Percentiles rank a stretch among this genome's conserved stretches.
Conservation (phyloP, 2,329 filamentous ascomycete species). For the Stagonosporopsis tanaceti region DNA sequence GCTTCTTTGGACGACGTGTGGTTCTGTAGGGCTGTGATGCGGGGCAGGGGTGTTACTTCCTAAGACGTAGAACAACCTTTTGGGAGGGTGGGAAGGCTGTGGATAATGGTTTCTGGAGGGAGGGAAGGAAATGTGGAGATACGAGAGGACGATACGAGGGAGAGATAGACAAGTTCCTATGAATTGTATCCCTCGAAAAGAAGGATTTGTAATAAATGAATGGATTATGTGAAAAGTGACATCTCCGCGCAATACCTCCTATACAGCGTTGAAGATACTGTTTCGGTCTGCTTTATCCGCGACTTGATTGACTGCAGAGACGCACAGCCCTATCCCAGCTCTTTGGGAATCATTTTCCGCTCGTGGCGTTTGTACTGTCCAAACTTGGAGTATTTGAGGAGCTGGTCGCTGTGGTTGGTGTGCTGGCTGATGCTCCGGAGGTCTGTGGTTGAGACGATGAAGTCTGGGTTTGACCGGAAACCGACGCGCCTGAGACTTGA, state of each 20-base stretch:
- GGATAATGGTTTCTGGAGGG: no score
- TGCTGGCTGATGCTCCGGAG: conserved; percentile 4
- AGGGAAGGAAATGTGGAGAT: no score
- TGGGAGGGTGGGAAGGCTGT: no score
- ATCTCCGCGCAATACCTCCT: no score
- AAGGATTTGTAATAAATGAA: neutral
- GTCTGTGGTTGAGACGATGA: conserved; percentile 34
- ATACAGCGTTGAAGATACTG: neutral
- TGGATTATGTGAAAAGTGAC: neutral
- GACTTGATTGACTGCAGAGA: neutral
- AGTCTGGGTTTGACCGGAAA: conserved; percentile 19
- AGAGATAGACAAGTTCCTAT: no score
- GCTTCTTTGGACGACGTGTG: neutral
- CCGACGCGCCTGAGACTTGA: conserved; percentile 35
- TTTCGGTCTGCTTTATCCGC: neutral
- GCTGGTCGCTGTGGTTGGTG: neutral
- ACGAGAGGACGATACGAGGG: no score
- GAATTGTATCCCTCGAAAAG: no score
- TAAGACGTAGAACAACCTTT: no score
- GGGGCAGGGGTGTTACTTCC: no score
- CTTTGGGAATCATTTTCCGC: neutral
- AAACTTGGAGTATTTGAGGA: neutral
- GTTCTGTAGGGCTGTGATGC: no score
- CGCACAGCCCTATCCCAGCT: no score
- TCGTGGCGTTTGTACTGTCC: neutral